Conservation (phyloP, 139 green algal genomes). For the Tetradesmus obliquus region DNA sequence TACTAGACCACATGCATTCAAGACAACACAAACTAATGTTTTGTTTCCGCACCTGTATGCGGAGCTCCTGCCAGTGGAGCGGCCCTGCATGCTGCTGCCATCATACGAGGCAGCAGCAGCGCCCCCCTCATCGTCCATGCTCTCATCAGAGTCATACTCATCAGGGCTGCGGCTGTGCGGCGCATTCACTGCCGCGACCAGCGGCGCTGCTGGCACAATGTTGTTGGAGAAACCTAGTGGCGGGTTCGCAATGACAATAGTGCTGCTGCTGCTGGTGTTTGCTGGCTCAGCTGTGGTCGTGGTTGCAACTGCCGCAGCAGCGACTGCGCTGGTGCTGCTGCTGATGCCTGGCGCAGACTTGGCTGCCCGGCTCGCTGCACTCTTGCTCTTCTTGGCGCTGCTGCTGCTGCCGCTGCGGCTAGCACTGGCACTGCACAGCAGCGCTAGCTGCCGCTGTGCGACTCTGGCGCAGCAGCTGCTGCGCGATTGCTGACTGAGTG, state of each 20-base stretch:
- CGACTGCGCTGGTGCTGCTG: not conserved
- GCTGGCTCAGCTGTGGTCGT: not conserved
- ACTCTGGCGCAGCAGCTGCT: not conserved
- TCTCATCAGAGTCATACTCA: conserved; percentile 30
- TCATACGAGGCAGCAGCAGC: not conserved
- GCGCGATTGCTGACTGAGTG: not conserved
- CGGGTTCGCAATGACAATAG: conserved; percentile 4
- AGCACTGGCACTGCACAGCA: not conserved
- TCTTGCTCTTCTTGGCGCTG: not conserved
- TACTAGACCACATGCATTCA: no score
- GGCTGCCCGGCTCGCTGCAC: not conserved
- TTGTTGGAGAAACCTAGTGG: conserved; percentile 31
- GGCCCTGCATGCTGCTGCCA: not conserved
- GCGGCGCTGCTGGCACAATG: conserved; percentile 24
- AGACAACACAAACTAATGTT: no score
- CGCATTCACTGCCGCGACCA: not conserved
- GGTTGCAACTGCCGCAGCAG: not conserved
- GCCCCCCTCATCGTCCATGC: not conserved
- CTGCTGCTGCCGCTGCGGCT: not conserved
- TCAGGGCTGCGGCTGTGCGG: not conserved
- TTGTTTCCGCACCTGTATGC: no score
- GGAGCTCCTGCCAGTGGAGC: no score
- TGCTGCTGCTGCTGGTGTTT: not conserved
- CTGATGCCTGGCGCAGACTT: not conserved
- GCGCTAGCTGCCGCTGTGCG: not conserved